Conservation (phyloP, 2,329 filamentous ascomycete species). For the Colletotrichum sp. region DNA sequence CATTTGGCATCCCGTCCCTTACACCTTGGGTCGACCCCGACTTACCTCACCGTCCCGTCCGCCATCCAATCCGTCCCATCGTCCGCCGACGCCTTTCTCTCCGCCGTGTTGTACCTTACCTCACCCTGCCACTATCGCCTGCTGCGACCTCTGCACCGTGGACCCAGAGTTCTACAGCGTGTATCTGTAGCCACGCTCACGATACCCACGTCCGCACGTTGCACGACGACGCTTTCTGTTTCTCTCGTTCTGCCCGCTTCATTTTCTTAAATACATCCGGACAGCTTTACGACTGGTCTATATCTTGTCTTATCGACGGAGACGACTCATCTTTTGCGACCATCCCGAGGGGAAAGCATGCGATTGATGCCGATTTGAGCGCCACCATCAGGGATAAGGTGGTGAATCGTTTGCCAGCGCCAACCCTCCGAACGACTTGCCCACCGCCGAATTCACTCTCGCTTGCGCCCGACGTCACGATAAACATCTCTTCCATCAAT, state of each 20-base stretch:
- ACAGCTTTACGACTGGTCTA: neutral
- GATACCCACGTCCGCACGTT: neutral
- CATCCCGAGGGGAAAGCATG: slow-evolving; percentile 8
- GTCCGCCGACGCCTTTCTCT: neutral
- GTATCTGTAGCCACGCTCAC: neutral
- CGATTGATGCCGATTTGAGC: slow-evolving; percentile 7
- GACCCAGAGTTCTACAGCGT: neutral
- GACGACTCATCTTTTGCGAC: neutral
- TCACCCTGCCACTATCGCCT: neutral
- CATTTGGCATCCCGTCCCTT: neutral
- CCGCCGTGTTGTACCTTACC: neutral
- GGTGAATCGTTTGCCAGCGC: slow-evolving; percentile 13
- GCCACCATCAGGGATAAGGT: slow-evolving; percentile 16
- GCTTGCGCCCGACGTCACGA: neutral
- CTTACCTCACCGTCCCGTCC: neutral
- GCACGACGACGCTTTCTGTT: neutral
- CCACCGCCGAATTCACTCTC: neutral
- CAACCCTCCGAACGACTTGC: neutral
- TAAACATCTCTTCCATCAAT: neutral
- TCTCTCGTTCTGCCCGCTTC: neutral
- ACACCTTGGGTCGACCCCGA: neutral
- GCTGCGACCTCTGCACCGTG: neutral
- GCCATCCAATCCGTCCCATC: neutral
- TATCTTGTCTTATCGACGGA: neutral
- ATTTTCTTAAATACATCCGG: neutral